These are phyloP conservation scores for Taiwanofungus camphoratus DNA, from an alignment of 1,284 basidiomycete species.

Conservation along the genomic window DNA sequence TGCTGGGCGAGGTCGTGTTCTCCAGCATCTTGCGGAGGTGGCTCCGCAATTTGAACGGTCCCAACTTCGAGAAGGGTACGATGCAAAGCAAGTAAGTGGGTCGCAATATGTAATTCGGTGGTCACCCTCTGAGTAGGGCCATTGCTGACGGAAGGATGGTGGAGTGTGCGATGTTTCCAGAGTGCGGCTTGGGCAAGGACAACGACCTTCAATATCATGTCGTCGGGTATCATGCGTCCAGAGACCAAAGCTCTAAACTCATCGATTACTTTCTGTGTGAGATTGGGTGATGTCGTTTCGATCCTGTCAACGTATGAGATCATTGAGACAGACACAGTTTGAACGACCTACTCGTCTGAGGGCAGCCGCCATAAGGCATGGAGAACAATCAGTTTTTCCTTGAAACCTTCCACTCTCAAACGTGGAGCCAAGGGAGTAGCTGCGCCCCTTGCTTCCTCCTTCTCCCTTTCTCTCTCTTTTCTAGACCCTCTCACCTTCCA, in stretches of 20 bases:
- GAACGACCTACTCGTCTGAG: constrained; percentile 49
- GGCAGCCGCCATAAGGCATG: constrained; percentile 67
- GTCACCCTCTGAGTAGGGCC: constrained; percentile 19
- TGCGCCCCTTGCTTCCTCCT: constrained; percentile 28
- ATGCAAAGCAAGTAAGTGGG: constrained; percentile 72
- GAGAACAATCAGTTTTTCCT: constrained; percentile 66
- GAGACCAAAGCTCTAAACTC: constrained; percentile 58
- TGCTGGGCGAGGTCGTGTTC: constrained; percentile 68
- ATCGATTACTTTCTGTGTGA: constrained; percentile 40
- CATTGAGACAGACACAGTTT: constrained; percentile 5
- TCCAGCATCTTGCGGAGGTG: constrained; percentile 44
- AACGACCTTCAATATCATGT: constrained; percentile 73
- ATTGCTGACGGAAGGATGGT: constrained; percentile 26
- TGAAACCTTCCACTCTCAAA: constrained; percentile 54
- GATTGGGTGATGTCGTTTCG: constrained; percentile 40
- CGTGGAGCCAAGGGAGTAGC: constrained; percentile 32
- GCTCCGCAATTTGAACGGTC: constrained; percentile 44
- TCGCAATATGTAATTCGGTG: constrained; percentile 66
- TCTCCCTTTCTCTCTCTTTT: constrained; percentile 33
- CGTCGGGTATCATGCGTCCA: constrained; percentile 67
- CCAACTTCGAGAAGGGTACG: constrained; percentile 66
- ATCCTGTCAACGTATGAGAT: constrained; percentile 27
- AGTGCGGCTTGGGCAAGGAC: constrained; percentile 73
- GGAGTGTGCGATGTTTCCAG: constrained; percentile 71
- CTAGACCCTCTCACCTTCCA: constrained; percentile 37